Percentiles rank a stretch among this genome's conserved stretches.
Conservation (phyloP, 2,329 filamentous ascomycete species). For the Cordyceps sp. region DNA sequence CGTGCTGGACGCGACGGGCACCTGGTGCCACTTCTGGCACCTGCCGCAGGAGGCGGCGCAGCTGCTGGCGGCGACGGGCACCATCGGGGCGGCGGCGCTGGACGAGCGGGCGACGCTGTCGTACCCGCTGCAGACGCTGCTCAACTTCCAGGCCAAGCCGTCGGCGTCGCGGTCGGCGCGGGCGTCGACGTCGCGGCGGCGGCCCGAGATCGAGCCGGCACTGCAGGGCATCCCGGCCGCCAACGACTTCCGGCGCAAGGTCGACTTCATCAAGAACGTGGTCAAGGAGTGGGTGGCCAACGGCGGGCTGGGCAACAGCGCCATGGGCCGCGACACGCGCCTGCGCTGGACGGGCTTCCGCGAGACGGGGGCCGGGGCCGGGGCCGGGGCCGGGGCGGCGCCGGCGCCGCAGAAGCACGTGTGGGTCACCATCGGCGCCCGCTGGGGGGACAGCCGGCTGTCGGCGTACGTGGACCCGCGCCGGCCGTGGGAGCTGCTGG, state of each 20-base stretch:
- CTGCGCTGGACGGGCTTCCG: conserved; percentile 42
- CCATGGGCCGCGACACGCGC: conserved; percentile 36
- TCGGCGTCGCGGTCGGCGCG: conserved; percentile 18
- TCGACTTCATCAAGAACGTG: conserved; percentile 53
- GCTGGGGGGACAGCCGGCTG: conserved; percentile 38
- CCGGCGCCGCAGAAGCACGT: conserved; percentile 43
- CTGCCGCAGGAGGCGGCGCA: conserved; percentile 54
- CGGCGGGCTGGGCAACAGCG: conserved; percentile 52
- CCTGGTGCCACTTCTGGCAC: conserved; percentile 63
- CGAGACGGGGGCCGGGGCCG: conserved; percentile 22
- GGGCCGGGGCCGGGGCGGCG: too few relatives aligned
- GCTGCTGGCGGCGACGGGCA: conserved; percentile 45
- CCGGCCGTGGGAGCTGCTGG: conserved; percentile 33
- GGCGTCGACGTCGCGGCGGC: conserved; percentile 31
- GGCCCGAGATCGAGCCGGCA: conserved; percentile 43
- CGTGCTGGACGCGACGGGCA: conserved; percentile 58
- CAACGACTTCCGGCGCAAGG: conserved; percentile 58
- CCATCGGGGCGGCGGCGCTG: conserved; percentile 53
- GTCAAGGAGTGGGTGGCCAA: conserved; percentile 56
- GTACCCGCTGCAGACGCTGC: conserved; percentile 54
- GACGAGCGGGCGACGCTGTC: conserved; percentile 56
- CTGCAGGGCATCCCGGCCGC: conserved; percentile 49
- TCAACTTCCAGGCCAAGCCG: conserved; percentile 45
- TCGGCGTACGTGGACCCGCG: conserved; percentile 39
- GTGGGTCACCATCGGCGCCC: conserved; percentile 51